phyloP scores from a whole-genome alignment of 257 asterid genomes.

The Solanum microdontum region DNA sequence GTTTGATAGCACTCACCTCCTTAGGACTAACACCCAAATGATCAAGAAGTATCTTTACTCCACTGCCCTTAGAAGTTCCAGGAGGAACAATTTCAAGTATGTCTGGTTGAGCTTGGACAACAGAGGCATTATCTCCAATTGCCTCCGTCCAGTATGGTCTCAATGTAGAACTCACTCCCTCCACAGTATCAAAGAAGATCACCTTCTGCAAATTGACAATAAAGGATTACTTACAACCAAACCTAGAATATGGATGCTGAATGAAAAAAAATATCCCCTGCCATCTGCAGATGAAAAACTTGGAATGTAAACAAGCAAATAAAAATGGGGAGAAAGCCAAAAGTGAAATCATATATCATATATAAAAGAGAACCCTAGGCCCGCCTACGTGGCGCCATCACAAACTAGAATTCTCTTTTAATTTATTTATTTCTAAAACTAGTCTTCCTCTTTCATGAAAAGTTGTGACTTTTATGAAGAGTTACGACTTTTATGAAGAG shows the following conservation, averaged over 20 bases:
- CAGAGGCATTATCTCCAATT: constrained; percentile 59
- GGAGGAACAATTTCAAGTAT: constrained; percentile 94
- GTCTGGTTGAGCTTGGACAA: constrained; percentile 90
- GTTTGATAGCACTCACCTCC: constrained; percentile 43
- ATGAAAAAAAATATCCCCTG: not conserved
- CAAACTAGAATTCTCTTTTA: too few relatives aligned
- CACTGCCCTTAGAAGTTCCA: constrained; percentile 84
- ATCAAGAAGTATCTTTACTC: constrained; percentile 77
- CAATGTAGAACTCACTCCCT: constrained; percentile 59
- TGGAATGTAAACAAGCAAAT: not conserved
- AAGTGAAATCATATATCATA: not conserved
- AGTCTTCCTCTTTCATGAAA: too few relatives aligned
- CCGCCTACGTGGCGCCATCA: too few relatives aligned
- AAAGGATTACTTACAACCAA: not conserved
- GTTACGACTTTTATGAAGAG: too few relatives aligned
- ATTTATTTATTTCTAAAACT: too few relatives aligned
- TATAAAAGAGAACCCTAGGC: too few relatives aligned
- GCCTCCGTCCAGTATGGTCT: constrained; percentile 95
- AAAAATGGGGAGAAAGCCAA: not conserved
- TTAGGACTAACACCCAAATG: constrained; percentile 75
- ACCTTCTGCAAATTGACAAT: constrained; percentile 46
- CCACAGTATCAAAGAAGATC: constrained; percentile 72
- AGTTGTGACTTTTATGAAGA: too few relatives aligned
- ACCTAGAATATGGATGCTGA: not conserved
- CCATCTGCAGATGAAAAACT: not conserved